Percentiles rank a stretch among this genome's conserved stretches.
Evolutionary conservation across 192 early-diverging fungal genomes (phyloP).

Genomic region (Backusella macrospora): DNA sequence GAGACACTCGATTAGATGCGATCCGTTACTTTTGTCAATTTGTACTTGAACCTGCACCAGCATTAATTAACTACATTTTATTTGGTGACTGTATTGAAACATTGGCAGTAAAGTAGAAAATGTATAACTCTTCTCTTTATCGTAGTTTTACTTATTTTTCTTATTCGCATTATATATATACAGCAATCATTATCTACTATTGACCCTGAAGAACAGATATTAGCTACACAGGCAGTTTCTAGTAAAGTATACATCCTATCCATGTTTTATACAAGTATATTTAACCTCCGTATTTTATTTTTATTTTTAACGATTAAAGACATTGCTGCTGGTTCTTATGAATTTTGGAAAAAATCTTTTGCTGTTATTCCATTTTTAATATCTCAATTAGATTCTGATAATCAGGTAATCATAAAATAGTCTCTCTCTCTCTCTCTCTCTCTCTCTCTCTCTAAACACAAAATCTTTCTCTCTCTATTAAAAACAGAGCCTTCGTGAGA

Average conservation of each 20-base stretch:
- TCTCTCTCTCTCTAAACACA: not conserved
- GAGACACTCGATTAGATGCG: conserved; percentile 31
- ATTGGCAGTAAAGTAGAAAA: conserved; percentile 21
- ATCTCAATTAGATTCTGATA: conserved; percentile 28
- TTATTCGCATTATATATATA: not conserved
- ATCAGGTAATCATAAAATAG: not conserved
- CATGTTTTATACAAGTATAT: too few species aligned
- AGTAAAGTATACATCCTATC: conserved; percentile 23
- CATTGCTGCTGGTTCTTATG: conserved; percentile 41
- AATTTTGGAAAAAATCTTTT: conserved; percentile 33
- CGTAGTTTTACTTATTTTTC: not conserved
- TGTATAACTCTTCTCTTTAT: not conserved
- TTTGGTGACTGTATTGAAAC: conserved; percentile 33
- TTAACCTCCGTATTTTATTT: not conserved
- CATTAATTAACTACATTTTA: conserved; percentile 26
- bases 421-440: too few species aligned
- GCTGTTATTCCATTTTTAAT: conserved; percentile 36
- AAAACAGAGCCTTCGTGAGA: conserved; percentile 28
- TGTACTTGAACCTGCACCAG: conserved; percentile 35
- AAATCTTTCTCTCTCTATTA: not conserved
- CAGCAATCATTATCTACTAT: conserved; percentile 23
- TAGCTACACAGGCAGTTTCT: conserved; percentile 27
- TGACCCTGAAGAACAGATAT: conserved; percentile 27
- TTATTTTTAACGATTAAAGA: conserved; percentile 22
- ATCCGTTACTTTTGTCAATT: conserved; percentile 26